Percentiles rank a stretch among this genome's conserved stretches.
Conservation (phyloP, 2,329 filamentous ascomycete genomes). For the Malbranchea zuffiana region DNA sequence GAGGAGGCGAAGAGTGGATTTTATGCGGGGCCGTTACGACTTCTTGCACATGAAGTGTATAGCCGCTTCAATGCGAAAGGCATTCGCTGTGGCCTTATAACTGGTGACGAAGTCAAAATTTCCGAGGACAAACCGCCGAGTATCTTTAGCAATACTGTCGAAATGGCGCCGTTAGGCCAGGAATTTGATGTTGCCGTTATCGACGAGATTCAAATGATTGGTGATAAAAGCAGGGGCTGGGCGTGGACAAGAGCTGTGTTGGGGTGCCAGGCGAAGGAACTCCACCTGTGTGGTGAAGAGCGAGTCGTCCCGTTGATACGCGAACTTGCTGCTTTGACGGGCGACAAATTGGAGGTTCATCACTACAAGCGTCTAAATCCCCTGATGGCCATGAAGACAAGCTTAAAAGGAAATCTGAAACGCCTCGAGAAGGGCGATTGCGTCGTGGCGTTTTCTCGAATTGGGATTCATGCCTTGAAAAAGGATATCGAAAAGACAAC, state of each 20-base stretch:
- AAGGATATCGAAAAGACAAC: slow-evolving; percentile 63
- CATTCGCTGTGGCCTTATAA: slow-evolving; percentile 66
- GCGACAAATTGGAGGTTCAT: slow-evolving; percentile 73
- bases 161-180: slow-evolving; percentile 60
- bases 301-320: slow-evolving; percentile 68
- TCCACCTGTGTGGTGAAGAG: slow-evolving; percentile 88
- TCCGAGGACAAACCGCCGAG: slow-evolving; percentile 46
- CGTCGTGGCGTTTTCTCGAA: slow-evolving; percentile 72
- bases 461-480: slow-evolving; percentile 72
- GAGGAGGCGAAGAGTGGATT: slow-evolving; percentile 66
- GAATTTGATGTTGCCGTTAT: slow-evolving; percentile 82
- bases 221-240: slow-evolving; percentile 67
- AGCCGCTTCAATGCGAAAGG: slow-evolving; percentile 71
- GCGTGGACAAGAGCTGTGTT: slow-evolving; percentile 89
- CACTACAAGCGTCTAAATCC: slow-evolving; percentile 74
- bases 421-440: slow-evolving; percentile 80
- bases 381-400: slow-evolving; percentile 53
- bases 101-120: slow-evolving; percentile 76
- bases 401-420: slow-evolving; percentile 52
- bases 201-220: slow-evolving; percentile 98
- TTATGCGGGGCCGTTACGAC: slow-evolving; percentile 78
- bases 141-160: slow-evolving; percentile 82
- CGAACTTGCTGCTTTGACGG: slow-evolving; percentile 63
- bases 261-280: slow-evolving; percentile 73
- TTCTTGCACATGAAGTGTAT: slow-evolving; percentile 92